phyloP scores from a whole-genome alignment of 495 filamentous ascomycete species.

The Trichoderma parareesei region DNA sequence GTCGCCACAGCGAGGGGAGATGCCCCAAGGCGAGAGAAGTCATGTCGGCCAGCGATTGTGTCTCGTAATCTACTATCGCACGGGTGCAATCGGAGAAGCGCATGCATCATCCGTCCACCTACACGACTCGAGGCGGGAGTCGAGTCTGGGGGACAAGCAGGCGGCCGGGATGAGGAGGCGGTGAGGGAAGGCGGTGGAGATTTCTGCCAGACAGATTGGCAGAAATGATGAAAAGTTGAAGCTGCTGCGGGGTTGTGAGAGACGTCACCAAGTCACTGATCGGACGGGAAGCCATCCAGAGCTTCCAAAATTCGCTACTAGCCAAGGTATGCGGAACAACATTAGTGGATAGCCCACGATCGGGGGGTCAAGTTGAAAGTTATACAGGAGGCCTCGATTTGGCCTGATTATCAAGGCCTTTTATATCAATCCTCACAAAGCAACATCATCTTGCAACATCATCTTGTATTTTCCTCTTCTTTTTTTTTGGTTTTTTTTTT shows the following conservation, averaged over 20 bases:
- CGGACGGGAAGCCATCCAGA: background rate
- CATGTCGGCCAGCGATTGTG: constrained; percentile 8
- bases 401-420: no score
- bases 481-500: no score
- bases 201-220: constrained; percentile 9
- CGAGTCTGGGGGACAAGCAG: background rate
- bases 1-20: constrained; percentile 32
- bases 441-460: no score
- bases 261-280: constrained; percentile 2
- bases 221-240: background rate
- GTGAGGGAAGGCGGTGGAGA: constrained; percentile 4
- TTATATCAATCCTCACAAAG: no score
- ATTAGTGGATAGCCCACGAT: background rate
- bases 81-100: background rate
- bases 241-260: background rate
- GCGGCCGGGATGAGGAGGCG: constrained; percentile 5
- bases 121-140: background rate
- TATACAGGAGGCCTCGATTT: no score
- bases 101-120: background rate
- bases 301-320: background rate
- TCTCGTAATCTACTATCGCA: background rate
- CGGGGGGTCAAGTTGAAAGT: background rate
- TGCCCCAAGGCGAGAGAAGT: constrained; percentile 17
- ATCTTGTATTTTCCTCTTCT: no score
- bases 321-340: no score